Conservation (phyloP, 192 early-diverging fungal species). For the Backusella macrospora region DNA sequence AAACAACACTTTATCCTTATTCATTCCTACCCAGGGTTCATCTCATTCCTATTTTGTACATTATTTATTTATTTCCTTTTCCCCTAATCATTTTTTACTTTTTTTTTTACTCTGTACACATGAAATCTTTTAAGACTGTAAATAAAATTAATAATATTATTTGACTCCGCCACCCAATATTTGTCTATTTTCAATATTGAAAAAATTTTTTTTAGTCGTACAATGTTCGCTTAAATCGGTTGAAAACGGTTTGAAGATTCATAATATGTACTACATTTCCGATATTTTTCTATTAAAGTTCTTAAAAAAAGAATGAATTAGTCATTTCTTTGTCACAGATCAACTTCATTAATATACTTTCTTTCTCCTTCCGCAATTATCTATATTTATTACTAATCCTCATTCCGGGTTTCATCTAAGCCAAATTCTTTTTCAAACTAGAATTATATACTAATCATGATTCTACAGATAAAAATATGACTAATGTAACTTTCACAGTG, state of each 20-base stretch:
- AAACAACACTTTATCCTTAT: background rate
- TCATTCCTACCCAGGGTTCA: background rate
- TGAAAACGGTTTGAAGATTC: slow-evolving; percentile 3
- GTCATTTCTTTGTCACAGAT: background rate
- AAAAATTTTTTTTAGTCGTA: background rate
- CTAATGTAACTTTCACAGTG: no score
- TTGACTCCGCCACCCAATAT: background rate
- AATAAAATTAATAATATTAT: slow-evolving; percentile 16
- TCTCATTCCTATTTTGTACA: background rate
- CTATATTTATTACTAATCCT: background rate
- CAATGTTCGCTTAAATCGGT: slow-evolving; percentile 3
- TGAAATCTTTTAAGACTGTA: background rate
- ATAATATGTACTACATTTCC: background rate
- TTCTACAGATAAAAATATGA: no score
- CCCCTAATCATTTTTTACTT: background rate
- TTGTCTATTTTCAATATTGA: background rate
- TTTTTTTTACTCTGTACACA: background rate
- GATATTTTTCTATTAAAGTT: background rate
- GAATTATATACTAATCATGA: no score
- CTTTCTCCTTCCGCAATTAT: background rate
- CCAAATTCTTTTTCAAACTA: no score
- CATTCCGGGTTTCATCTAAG: background rate
- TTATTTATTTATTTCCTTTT: background rate
- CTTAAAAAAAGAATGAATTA: background rate
- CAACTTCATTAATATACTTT: background rate